Evolutionary conservation across 768 basidiomycete genomes (phyloP).

Genomic region (Lactarius trivialis): DNA sequence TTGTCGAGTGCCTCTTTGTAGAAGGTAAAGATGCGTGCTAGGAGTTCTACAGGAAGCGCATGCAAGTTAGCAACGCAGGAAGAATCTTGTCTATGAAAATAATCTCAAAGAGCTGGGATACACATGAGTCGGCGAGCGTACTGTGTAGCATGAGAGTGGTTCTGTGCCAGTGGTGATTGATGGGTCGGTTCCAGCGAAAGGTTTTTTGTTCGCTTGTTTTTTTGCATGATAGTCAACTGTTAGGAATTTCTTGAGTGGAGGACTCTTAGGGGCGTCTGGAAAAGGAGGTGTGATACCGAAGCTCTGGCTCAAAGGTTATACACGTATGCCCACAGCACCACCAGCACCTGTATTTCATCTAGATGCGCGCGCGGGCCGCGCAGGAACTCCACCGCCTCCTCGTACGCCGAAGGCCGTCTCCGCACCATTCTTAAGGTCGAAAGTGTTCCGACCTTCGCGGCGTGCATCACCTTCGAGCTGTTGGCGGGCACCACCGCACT

Average conservation of each 20-base stretch:
- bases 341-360: no score
- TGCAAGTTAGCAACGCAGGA: background rate
- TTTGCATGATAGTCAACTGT: no score
- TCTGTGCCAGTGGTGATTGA: no score
- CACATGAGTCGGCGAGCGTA: background rate
- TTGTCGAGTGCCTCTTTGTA: background rate
- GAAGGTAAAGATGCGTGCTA: background rate
- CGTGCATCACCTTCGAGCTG: slow-evolving; percentile 37
- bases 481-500: slow-evolving; percentile 38
- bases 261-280: no score
- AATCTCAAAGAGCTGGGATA: background rate
- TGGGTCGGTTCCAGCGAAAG: no score
- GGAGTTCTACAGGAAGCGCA: background rate
- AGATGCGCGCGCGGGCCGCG: background rate
- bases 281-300: no score
- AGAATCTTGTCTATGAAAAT: background rate
- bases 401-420: slow-evolving; percentile 38
- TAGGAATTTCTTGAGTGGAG: no score
- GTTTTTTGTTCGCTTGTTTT: no score
- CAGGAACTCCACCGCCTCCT: slow-evolving; percentile 28
- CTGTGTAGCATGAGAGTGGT: background rate
- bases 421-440: slow-evolving; percentile 44
- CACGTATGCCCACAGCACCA: no score
- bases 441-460: slow-evolving; percentile 46
- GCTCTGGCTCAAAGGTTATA: no score